A percentile compares a stretch with the other conserved stretches of the same genome.
phyloP scores from a whole-genome alignment of 106 monocot genomes.

The Dactylorhiza incarnata region DNA sequence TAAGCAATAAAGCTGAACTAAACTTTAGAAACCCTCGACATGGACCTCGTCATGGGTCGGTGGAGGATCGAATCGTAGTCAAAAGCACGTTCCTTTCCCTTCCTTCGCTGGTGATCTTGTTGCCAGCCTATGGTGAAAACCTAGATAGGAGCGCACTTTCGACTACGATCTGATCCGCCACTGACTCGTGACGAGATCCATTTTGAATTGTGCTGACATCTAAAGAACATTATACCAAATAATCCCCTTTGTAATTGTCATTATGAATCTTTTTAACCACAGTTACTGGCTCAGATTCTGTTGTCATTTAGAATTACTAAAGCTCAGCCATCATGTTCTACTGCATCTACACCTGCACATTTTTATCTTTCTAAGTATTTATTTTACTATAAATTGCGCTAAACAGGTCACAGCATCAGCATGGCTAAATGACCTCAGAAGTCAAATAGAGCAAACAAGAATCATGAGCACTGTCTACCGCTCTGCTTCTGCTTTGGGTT shows the following conservation, averaged over 20 bases:
- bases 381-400: background rate
- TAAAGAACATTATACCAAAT: no score
- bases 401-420: slow-evolving; percentile 91
- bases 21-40: no score
- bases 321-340: background rate
- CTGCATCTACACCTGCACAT: background rate
- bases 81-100: no score
- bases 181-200: no score
- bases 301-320: background rate
- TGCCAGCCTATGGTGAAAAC: no score
- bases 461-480: slow-evolving; percentile 90
- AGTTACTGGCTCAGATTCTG: background rate
- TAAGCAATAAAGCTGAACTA: no score
- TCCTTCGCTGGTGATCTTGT: no score
- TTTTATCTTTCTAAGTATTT: background rate
- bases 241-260: background rate
- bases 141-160: no score
- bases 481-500: slow-evolving; percentile 91
- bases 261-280: background rate
- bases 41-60: no score
- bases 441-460: slow-evolving; percentile 86
- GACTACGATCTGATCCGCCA: no score
- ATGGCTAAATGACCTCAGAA: slow-evolving; percentile 88
- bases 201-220: no score
- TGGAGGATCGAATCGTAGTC: no score